A percentile compares a stretch with the other conserved stretches of the same genome.
Conservation (phyloP, 2,329 filamentous ascomycete species). For the Pyrenochaeta sp. region DNA sequence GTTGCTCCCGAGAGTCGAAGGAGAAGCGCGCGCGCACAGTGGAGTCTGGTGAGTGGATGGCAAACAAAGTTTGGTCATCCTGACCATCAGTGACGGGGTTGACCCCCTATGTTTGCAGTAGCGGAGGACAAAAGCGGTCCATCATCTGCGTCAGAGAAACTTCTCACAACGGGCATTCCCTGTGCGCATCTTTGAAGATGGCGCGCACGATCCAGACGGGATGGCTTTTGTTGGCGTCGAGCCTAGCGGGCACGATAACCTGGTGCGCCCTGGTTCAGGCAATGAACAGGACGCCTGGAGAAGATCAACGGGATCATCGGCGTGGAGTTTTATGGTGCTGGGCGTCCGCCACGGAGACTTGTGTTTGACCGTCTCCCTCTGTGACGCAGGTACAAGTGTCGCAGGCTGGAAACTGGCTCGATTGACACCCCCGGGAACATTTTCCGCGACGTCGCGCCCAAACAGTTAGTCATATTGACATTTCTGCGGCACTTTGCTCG, state of each 20-base stretch:
- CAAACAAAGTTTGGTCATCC: constrained; percentile 7
- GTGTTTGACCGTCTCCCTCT: constrained; percentile 24
- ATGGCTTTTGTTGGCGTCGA: constrained; percentile 43
- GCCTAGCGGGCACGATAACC: constrained; percentile 41
- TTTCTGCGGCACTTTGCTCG: constrained; percentile 16
- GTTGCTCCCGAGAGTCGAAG: background rate
- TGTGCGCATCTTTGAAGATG: constrained; percentile 35
- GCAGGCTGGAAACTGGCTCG: constrained; percentile 9
- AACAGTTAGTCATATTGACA: constrained; percentile 13
- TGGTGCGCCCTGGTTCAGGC: constrained; percentile 30
- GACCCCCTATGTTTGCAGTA: constrained; percentile 12
- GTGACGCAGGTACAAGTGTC: constrained; percentile 43
- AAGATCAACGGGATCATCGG: constrained; percentile 40
- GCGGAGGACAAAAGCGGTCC: constrained; percentile 19
- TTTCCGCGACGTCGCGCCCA: constrained; percentile 3
- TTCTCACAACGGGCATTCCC: constrained; percentile 30
- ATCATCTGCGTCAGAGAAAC: constrained; percentile 15
- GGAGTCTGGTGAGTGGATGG: constrained; percentile 12
- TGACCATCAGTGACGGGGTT: constrained; percentile 6
- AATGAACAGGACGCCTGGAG: constrained; percentile 34
- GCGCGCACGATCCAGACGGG: constrained; percentile 45
- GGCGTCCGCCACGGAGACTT: constrained; percentile 38
- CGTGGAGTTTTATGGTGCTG: constrained; percentile 34
- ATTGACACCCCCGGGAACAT: constrained; percentile 4
- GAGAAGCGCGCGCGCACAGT: constrained; percentile 30